Percentiles rank a stretch among this genome's conserved stretches.
Evolutionary conservation across 2,329 filamentous ascomycete species (phyloP).

Genomic region (Dichotomopilus funicola): DNA sequence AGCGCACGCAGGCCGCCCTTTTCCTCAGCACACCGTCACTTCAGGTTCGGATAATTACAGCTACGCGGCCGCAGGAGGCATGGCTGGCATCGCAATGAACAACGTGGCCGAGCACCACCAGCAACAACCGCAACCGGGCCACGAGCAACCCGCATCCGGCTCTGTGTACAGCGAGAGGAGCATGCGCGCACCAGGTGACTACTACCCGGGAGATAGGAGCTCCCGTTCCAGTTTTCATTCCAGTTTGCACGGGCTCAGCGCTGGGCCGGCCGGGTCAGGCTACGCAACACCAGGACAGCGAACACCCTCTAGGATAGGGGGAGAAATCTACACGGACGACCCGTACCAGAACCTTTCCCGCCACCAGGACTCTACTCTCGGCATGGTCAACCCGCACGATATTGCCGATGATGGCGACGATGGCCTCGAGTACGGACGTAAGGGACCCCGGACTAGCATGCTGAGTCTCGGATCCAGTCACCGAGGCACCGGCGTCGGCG

Average conservation of each 20-base stretch:
- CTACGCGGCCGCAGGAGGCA: conserved; percentile 55
- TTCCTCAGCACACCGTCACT: conserved; percentile 40
- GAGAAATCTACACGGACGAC: conserved; percentile 52
- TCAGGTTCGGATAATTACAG: conserved; percentile 64
- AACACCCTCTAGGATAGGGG: conserved; percentile 40
- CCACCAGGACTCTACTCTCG: conserved; percentile 44
- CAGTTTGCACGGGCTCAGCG: conserved; percentile 35
- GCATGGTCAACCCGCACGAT: conserved; percentile 66
- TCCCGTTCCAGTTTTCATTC: conserved; percentile 41
- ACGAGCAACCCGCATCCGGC: conserved; percentile 23
- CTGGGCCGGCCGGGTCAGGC: conserved; percentile 30
- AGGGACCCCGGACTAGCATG: conserved; percentile 49
- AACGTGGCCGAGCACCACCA: conserved; percentile 44
- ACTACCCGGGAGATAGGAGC: conserved; percentile 30
- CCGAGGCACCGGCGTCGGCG: conserved; percentile 26
- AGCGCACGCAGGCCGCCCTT: conserved; percentile 16
- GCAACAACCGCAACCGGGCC: conserved; percentile 15
- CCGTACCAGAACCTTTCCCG: conserved; percentile 58
- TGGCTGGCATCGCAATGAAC: conserved; percentile 60
- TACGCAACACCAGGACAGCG: conserved; percentile 30
- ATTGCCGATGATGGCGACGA: conserved; percentile 88
- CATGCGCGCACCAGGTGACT: conserved; percentile 8
- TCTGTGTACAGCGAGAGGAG: conserved; percentile 13
- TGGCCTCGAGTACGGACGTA: conserved; percentile 54
- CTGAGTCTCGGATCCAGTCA: conserved; percentile 47